Evolutionary conservation across 2,329 filamentous ascomycete species (phyloP).

Genomic region (Cephalotrichum gorgonifer): DNA sequence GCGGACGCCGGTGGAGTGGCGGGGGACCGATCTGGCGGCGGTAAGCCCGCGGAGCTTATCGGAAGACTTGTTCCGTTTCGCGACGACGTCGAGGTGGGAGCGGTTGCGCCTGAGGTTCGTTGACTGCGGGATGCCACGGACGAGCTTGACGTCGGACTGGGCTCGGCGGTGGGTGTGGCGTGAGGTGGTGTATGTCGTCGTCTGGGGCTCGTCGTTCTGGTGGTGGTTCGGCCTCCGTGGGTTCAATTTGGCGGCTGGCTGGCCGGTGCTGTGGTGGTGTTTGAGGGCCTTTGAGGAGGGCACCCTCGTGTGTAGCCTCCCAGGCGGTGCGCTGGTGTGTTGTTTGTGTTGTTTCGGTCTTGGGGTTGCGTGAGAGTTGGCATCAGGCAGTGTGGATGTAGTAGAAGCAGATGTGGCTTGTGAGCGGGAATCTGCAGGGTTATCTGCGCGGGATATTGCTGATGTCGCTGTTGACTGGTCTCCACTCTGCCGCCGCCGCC

Average conservation of each 20-base stretch:
- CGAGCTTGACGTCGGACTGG: conserved; percentile 15
- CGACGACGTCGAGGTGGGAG: conserved; percentile 43
- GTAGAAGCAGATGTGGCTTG: background rate
- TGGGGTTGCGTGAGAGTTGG: background rate
- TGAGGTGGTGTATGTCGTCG: conserved; percentile 20
- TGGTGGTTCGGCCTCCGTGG: conserved; percentile 13
- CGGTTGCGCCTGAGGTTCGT: conserved; percentile 46
- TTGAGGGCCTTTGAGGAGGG: conserved; percentile 42
- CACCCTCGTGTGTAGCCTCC: conserved; percentile 39
- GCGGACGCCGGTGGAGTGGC: conserved; percentile 40
- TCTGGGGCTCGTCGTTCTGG: conserved; percentile 23
- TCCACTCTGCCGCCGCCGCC: background rate
- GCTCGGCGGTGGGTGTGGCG: conserved; percentile 15
- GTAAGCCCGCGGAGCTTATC: conserved; percentile 25
- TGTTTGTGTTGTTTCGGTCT: background rate
- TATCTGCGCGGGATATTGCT: background rate
- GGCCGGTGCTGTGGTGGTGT: conserved; percentile 18
- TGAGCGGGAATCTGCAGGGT: background rate
- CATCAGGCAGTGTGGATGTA: background rate
- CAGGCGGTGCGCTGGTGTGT: conserved; percentile 7
- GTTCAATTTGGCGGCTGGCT: background rate
- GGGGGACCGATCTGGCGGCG: conserved; percentile 22
- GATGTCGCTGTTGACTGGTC: background rate
- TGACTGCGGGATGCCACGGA: conserved; percentile 29
- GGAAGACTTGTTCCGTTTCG: conserved; percentile 38